Evolutionary conservation across 306 rosid species (phyloP), one percentile per base, ranked within the genome.

Genomic region (Benincasa hispida): DNA sequence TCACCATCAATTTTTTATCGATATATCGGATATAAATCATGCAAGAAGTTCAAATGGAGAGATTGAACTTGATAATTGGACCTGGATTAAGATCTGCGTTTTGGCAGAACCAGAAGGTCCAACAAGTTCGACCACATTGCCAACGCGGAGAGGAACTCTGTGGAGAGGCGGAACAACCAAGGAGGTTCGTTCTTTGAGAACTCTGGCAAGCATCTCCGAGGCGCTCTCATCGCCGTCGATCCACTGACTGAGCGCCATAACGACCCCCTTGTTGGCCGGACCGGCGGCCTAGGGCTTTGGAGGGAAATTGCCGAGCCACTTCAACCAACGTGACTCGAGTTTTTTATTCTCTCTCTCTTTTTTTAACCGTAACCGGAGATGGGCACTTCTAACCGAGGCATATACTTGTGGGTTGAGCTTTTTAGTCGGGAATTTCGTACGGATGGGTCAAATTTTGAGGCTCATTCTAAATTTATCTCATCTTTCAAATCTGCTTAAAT

Each of bases 21-120:
- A 4, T 11, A 18, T 34, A n/a, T 34, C 7, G 35, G 21, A 3
- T 67, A 37, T 8, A 67, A 67, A 24, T 12, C 17, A 19, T 34
- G 13, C 72, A 35, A 34, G 25, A 18, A 35, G 27, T 63, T 63
- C 48, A 67, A 21, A 39, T 21, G 30, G 74, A 22, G 1, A 37
- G 17, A 37, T 35, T 22, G 7, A 66, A 37, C 47, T 17, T 8
- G 53, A 66, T 19, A 66, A 37, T 35, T 14, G 42, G 25, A 88
- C 90, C 87, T 91, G 90, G 57, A 88, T 91, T 60, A 93, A 81
- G 61, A 91, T 85, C 12, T 84, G 96, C 25, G 98, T 91, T 80
- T 89, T 93, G 77, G 92, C 89, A n/a, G 97, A 93, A 68, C 93
- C 83, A 17, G 97, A 87, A 57, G 98, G 93, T 1, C 98, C 98